Conservation (phyloP, 306 rosid genomes). For the Dryas octopetala region DNA sequence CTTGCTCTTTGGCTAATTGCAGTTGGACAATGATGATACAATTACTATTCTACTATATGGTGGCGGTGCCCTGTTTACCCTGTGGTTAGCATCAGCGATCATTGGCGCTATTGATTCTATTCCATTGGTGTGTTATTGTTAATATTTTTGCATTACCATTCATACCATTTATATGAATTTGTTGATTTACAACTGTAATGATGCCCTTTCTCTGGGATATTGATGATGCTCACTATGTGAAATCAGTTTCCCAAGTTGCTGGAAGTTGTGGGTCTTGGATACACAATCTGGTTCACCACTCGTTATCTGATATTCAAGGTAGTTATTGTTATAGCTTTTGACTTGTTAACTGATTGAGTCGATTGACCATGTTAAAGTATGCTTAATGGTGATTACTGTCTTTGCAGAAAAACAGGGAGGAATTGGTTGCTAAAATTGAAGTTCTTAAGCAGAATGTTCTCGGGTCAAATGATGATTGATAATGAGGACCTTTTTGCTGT, state of each 20-base stretch:
- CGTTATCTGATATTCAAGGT: constrained; percentile 93
- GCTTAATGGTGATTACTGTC: background rate
- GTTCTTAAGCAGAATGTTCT: constrained; percentile 67
- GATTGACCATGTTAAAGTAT: background rate
- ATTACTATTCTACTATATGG: constrained; percentile 47
- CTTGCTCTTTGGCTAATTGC: constrained; percentile 12
- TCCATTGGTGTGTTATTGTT: constrained; percentile 61
- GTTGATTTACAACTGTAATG: background rate
- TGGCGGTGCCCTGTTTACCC: constrained; percentile 39
- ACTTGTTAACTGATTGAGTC: no score
- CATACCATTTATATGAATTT: background rate
- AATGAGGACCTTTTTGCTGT: background rate
- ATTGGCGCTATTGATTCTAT: constrained; percentile 81
- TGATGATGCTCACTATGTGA: constrained; percentile 3
- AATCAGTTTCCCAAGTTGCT: constrained; percentile 79
- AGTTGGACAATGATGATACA: constrained; percentile 57
- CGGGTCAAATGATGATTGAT: constrained; percentile 54
- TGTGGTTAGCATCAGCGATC: constrained; percentile 74
- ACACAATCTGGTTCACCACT: constrained; percentile 70
- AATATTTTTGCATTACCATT: background rate
- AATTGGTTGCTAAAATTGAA: constrained; percentile 59
- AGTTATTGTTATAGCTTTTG: background rate
- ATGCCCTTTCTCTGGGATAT: background rate
- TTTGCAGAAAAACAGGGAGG: constrained; percentile 78
- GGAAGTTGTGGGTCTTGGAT: constrained; percentile 85